These are phyloP conservation scores for Spongospora subterranea DNA, from an alignment of 208 protist species.

Conservation along the genomic window DNA sequence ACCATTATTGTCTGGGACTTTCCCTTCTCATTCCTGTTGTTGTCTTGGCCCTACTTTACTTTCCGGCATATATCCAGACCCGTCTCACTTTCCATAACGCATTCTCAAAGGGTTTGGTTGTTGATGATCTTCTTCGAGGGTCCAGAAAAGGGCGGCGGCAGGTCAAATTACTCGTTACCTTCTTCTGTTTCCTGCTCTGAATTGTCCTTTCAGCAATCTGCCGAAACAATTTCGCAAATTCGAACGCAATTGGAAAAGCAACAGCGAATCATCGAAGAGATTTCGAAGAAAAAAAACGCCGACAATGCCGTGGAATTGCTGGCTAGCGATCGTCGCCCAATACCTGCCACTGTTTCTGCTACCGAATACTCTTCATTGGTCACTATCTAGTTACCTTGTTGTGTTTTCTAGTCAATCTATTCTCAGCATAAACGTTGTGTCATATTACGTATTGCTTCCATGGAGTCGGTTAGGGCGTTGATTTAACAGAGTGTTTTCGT, in stretches of 20 bases:
- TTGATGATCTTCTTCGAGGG: constrained; percentile 41
- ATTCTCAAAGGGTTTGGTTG: constrained; percentile 56
- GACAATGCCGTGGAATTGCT: neutral
- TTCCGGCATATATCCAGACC: constrained; percentile 58
- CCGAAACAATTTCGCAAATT: constrained; percentile 36
- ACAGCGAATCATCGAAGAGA: constrained; percentile 20
- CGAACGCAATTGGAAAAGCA: constrained; percentile 45
- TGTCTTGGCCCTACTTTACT: constrained; percentile 32
- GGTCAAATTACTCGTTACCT: neutral
- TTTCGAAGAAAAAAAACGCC: neutral
- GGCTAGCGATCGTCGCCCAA: neutral
- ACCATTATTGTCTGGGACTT: constrained; percentile 44
- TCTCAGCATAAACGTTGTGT: neutral
- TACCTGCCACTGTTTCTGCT: constrained; percentile 16
- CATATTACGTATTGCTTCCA: neutral
- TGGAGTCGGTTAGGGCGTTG: no score
- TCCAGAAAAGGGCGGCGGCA: constrained; percentile 23
- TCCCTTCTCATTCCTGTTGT: neutral
- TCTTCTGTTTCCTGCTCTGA: neutral
- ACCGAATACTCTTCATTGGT: neutral
- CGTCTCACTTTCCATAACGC: constrained; percentile 63
- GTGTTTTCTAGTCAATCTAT: neutral
- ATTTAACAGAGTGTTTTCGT: no score
- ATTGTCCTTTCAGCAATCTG: constrained; percentile 7
- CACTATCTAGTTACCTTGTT: neutral